phyloP scores from a whole-genome alignment of 192 early-diverging fungal genomes.

The Lobosporangium transversale region DNA sequence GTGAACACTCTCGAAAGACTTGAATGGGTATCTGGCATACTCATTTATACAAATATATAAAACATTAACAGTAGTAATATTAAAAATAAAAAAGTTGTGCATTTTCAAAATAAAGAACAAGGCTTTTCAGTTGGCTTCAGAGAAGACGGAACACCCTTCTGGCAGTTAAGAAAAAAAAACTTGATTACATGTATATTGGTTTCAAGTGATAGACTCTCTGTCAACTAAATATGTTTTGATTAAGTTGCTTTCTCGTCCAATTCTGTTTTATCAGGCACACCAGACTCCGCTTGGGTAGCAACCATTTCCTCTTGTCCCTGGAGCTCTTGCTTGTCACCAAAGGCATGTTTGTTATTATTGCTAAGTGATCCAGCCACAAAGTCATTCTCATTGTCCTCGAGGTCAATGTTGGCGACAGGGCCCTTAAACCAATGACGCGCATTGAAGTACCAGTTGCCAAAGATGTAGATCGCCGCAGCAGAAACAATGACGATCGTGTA shows the following conservation, averaged over 20 bases:
- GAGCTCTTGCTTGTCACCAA: constrained; percentile 8
- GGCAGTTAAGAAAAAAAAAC: too few relatives aligned
- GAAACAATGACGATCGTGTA: constrained; percentile 56
- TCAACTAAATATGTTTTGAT: too few relatives aligned
- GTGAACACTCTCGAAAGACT: neutral
- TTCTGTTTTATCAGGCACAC: neutral
- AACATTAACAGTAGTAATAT: neutral
- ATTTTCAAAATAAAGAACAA: too few relatives aligned
- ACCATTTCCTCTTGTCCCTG: constrained; percentile 6
- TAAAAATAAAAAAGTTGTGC: neutral
- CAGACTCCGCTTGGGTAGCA: neutral
- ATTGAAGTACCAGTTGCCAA: constrained; percentile 54
- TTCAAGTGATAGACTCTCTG: too few relatives aligned
- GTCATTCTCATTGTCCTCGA: constrained; percentile 33
- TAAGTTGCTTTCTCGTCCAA: neutral
- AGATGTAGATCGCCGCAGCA: constrained; percentile 33
- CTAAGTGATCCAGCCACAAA: constrained; percentile 12
- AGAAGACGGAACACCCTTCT: too few relatives aligned
- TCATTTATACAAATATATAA: constrained; percentile 4
- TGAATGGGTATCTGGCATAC: constrained; percentile 12
- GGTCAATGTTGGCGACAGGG: constrained; percentile 50
- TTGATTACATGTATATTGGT: too few relatives aligned
- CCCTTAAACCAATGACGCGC: constrained; percentile 57
- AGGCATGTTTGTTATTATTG: constrained; percentile 4
- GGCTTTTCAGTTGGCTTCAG: too few relatives aligned